These are phyloP conservation scores for Aspergillus nomiae DNA, from an alignment of 2,329 filamentous ascomycete species.

Conservation along the genomic window DNA sequence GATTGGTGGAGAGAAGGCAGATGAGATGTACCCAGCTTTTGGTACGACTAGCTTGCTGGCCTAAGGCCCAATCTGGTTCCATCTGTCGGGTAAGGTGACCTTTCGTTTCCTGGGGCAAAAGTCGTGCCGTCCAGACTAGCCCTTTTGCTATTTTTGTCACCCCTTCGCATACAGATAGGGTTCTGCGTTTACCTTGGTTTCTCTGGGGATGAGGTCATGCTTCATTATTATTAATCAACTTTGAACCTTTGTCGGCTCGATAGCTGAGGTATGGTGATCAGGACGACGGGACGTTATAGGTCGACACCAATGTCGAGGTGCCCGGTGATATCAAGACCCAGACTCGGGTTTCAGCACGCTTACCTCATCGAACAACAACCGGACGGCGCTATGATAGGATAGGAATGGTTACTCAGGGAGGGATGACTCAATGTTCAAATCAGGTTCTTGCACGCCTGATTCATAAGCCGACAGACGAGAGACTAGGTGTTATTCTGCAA, in stretches of 20 bases:
- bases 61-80: neutral
- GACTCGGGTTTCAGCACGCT: neutral
- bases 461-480: neutral
- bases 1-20: neutral
- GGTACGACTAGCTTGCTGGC: neutral
- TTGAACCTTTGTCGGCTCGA: neutral
- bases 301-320: neutral
- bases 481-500: neutral
- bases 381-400: neutral
- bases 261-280: too few relatives aligned
- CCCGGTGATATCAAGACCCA: neutral
- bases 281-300: too few relatives aligned
- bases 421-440: neutral
- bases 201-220: neutral
- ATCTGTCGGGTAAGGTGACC: neutral
- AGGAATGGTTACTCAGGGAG: constrained; percentile 1
- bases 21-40: neutral
- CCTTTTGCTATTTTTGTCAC: constrained; percentile 4
- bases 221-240: neutral
- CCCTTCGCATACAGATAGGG: neutral
- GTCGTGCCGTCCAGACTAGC: neutral
- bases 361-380: neutral
- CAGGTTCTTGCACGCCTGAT: neutral
- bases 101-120: neutral
- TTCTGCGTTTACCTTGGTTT: neutral